Percentiles rank a stretch among this genome's conserved stretches.
Evolutionary conservation across 805 yeast species (phyloP).

Genomic region (Kodamaea neixiangensis): DNA sequence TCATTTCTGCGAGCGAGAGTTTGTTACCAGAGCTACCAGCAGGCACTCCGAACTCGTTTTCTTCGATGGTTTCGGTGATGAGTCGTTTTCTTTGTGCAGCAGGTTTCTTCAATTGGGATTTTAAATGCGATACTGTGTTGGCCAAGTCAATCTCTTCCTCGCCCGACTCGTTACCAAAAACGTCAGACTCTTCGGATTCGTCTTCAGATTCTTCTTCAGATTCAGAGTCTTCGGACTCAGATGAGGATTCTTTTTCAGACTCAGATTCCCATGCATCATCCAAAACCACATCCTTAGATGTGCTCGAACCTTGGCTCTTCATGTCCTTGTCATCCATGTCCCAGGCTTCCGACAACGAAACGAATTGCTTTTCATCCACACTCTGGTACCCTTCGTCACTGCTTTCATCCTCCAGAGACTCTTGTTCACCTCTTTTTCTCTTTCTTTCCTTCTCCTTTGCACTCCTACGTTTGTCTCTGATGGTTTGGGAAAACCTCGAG

Average conservation of each 20-base stretch:
- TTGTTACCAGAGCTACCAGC: slow-evolving; percentile 45
- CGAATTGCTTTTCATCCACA: slow-evolving; percentile 72
- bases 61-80: slow-evolving; percentile 57
- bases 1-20: slow-evolving; percentile 72
- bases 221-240: slow-evolving; percentile 21
- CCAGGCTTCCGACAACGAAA: slow-evolving; percentile 87
- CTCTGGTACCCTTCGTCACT: slow-evolving; percentile 60
- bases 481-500: slow-evolving; percentile 68
- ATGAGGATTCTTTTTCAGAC: slow-evolving; percentile 24
- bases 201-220: slow-evolving; percentile 34
- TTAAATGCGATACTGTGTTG: slow-evolving; percentile 45
- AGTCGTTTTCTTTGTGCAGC: slow-evolving; percentile 46
- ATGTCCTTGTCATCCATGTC: slow-evolving; percentile 67
- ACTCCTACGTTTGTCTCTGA: slow-evolving; percentile 55
- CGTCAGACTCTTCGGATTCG: slow-evolving; percentile 19
- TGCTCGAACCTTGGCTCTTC: slow-evolving; percentile 17
- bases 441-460: slow-evolving; percentile 32
- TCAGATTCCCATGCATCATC: slow-evolving; percentile 31
- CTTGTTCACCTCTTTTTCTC: slow-evolving; percentile 24
- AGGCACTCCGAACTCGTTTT: slow-evolving; percentile 71
- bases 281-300: slow-evolving; percentile 27
- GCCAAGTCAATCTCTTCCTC: slow-evolving; percentile 52
- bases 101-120: slow-evolving; percentile 36
- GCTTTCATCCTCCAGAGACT: slow-evolving; percentile 26
- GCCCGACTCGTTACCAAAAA: slow-evolving; percentile 36